Base-by-base conservation (phyloP, 78 protist species). In the Dictyostelium intermedium region DNA sequence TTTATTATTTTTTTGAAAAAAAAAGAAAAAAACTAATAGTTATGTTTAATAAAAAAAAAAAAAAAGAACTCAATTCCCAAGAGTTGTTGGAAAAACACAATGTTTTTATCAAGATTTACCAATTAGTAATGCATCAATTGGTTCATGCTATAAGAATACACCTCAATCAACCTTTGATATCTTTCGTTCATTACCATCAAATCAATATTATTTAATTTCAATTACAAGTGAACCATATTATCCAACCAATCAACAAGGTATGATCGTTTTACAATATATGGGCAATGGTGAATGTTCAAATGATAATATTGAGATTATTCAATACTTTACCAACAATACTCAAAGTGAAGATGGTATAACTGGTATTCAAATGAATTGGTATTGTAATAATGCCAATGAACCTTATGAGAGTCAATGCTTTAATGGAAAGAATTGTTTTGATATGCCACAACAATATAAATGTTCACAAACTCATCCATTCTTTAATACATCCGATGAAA, bases 241-340 rank as follows among this genome's bases (percentile, higher is more conserved):
- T 6, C 79, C 79, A 70, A 30, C 25, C 4, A 72, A 30, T 72
- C 25, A 34, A 72, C 14, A 7, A 30, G 79, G 79, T 34, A 72
- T 34, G 43, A 27, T 34, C 6, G 79, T 72, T 32, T 34, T 34
- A 27, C 79, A 72, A 72, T 72, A 34, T 72, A 72, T 30, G 43
- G 79, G 79, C 34, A 72, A 72, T 72, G 79, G 79, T 72, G 43
- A 72, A 72, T 72, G 79, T 72, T 72, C 79, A 34, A 34, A 34
- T 72, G 79, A 72, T 34, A 72, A 72, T 72, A 14, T 72, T 0
- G 79, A 72, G 14, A 72, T 72, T 13, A 72, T 72, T 16, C 79
- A 72, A 72, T 72, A 72, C 2, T 72, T 72, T 34, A 72, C 79
- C 5, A 72, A 72, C 6, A 72, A 72, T 13, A 72, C 79, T 14